Conservation (phyloP, 495 filamentous ascomycete genomes). For the Glutinoglossum americanum region DNA sequence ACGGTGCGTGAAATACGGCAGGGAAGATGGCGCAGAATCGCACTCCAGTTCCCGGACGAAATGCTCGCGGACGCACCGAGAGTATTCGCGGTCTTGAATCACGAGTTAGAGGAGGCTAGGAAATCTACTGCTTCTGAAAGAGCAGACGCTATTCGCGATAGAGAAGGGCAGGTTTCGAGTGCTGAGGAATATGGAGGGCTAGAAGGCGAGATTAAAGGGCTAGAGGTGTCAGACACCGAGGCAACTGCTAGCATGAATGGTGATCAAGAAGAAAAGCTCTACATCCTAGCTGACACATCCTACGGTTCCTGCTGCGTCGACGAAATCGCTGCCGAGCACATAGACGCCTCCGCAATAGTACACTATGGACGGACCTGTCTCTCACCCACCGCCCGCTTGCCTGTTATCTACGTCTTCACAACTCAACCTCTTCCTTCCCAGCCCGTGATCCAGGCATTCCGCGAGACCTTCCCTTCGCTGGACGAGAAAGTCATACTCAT, state of each 20-base stretch:
- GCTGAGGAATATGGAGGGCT: not conserved
- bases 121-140: not conserved
- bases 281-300: conserved; percentile 85
- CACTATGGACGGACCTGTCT: conserved; percentile 90
- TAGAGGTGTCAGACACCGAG: not conserved
- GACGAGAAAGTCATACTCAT: conserved; percentile 51
- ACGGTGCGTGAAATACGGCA: conserved; percentile 54
- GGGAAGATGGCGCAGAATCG: conserved; percentile 53
- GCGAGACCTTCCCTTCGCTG: conserved; percentile 39
- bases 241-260: conserved; percentile 7
- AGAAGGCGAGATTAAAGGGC: not conserved
- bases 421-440: conserved; percentile 37
- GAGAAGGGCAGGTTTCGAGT: not conserved
- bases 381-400: conserved; percentile 69
- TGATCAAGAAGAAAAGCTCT: conserved; percentile 31
- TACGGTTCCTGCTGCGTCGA: conserved; percentile 96
- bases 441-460: conserved; percentile 37
- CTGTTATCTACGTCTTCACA: conserved; percentile 87
- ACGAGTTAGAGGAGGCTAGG: conserved; percentile 27
- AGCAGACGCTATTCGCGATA: not conserved
- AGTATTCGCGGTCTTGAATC: conserved; percentile 46
- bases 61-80: conserved; percentile 72
- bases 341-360: conserved; percentile 72
- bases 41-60: conserved; percentile 82
- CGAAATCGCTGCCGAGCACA: conserved; percentile 90